Evolutionary conservation across 78 protist species (phyloP), one percentile per base, ranked within the genome.

Genomic region (slime mould (Dictyostelium discoideum)): DNA sequence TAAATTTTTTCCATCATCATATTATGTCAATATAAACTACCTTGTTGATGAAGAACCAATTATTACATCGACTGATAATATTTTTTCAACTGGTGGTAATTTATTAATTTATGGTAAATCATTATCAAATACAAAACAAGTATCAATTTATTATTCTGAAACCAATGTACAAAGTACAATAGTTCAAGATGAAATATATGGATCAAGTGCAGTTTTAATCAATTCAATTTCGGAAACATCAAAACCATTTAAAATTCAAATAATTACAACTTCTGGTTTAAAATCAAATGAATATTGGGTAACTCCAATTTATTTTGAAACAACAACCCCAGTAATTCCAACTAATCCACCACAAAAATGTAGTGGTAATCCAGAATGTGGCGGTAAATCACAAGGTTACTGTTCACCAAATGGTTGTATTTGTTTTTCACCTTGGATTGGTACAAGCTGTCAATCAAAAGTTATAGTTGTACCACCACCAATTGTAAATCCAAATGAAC

Each of bases 381-480:
- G 84, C 9, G 60, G 60, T 40, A 16, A 44, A n/a, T 7, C 5
- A 5, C 84, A 42, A 40, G 84, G 84, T 0, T 37, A 78, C 20
- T 78, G 84, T 44, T 37, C 26, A 22, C 8, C n/a, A 13, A 13
- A 5, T 42, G 65, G 32, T 7, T 78, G 84, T 42, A 78, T 40
- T 29, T 78, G 84, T 42, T 78, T 22, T 78, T 13, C 60, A 13
- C 50, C 84, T 20, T 78, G 84, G 84, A n/a, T 32, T 8, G 84
- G 84, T 7, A 3, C 6, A 44, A 2, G 11, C 22, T 78, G 84
- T 78, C n/a, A 16, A 42, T 42, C 50, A 42, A 40, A 78, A 78
- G 32, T 78, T n/a, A 40, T 78, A 3, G n/a, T 42, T 8, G 50
- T 78, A n/a, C 50, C 84, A n/a, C 84, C 26, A 78, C 84, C 84